A percentile compares a stretch with the other conserved stretches of the same genome.
These are phyloP conservation scores for Colletotrichum sp. DNA, from an alignment of 2,329 filamentous ascomycete genomes.

Conservation along the genomic window DNA sequence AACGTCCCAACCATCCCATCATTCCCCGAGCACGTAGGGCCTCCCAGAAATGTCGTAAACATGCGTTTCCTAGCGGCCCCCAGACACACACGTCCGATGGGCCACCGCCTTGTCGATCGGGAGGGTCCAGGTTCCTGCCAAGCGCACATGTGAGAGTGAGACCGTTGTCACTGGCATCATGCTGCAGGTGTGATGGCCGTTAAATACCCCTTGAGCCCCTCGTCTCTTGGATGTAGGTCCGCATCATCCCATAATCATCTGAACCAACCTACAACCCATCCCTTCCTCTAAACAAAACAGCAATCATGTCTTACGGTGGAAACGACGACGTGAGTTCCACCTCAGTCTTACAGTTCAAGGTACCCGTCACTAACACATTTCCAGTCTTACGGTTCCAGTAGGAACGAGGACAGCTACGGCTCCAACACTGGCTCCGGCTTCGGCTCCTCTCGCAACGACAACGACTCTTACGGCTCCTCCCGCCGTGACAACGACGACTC, in stretches of 20 bases:
- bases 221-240: background rate
- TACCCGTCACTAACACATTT: background rate
- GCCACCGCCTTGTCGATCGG: conserved; percentile 18
- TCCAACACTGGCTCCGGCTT: conserved; percentile 24
- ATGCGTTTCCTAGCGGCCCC: conserved; percentile 9
- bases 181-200: background rate
- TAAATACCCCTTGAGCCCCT: conserved; percentile 3
- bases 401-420: conserved; percentile 23
- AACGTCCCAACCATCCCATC: background rate
- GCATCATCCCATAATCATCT: background rate
- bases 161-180: background rate
- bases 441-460: conserved; percentile 15
- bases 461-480: conserved; percentile 12
- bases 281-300: background rate
- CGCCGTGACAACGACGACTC: conserved; percentile 16
- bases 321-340: conserved; percentile 39
- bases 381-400: conserved; percentile 23
- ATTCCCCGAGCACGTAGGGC: background rate
- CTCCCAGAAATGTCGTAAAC: conserved; percentile 16
- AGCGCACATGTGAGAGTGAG: conserved; percentile 14
- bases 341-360: background rate
- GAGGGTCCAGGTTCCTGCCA: background rate
- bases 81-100: conserved; percentile 1
- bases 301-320: conserved; percentile 53
- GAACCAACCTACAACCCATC: background rate